Base-by-base conservation (phyloP, 164 flowering plant species). In the Piper betle region DNA sequence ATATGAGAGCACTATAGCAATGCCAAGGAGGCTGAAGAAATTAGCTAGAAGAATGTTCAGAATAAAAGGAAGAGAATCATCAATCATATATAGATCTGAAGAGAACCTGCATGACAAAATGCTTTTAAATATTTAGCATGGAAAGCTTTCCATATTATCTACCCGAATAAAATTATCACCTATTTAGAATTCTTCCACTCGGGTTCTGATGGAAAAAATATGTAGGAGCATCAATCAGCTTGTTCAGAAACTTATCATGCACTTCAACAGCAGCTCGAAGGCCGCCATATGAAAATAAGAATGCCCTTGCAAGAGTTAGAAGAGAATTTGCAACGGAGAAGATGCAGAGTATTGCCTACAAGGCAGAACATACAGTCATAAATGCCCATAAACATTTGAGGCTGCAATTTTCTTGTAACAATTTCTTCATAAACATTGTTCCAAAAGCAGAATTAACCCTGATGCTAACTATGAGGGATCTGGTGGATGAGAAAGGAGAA, bases 61-160 rank as follows among this genome's bases (percentile, higher is more conserved):
- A 72, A 92, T 89, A 72, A 92, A 92, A 12, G 98, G 98, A 71
- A 92, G 96, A 60, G 96, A 84, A 75, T 92, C 98, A 73, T 92
- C 98, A 66, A 92, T 87, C 17, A 86, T 83, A 70, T 92, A 92
- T 20, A 87, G 88, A 80, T 92, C 98, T 50, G 98, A 92, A 54
- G 98, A 92, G 52, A 92, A 72, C 81, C 98, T 92, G 72, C 70
- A 82, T 2, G 64, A 58, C 50, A 48, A 42, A 69, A 60, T 41
- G 25, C 9, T 5, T 41, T 40, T 6, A 60, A 20, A 40, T 60
- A 19, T 37, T 25, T 18, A 60, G 37, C 15, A 60, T 18, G 18
- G 10, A 9, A n/a, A 60, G 66, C 33, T 25, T 38, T 19, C 12
- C 33, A 53, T 13, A 15, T 54, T 56, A 48, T 42, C 50, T 5